phyloP scores from a whole-genome alignment of 805 yeast genomes.

The Candida ovalis region DNA sequence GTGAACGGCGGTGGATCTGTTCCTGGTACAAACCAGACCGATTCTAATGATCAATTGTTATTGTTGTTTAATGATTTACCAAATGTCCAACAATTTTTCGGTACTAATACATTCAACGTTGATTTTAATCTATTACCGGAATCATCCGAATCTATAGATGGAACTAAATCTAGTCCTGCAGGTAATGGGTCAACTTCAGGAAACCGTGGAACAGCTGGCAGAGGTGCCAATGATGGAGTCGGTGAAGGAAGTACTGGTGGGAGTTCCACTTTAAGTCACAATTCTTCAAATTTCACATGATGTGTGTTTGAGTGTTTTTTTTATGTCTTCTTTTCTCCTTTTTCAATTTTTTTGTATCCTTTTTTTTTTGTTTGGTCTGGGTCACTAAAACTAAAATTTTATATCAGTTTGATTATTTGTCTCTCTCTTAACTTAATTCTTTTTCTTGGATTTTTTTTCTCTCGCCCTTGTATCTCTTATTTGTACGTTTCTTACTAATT shows the following conservation, averaged over 20 bases:
- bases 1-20: neutral
- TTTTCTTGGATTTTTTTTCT: too few relatives aligned
- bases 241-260: neutral
- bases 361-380: too few relatives aligned
- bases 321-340: neutral
- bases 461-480: too few relatives aligned
- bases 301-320: neutral
- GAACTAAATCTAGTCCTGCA: neutral
- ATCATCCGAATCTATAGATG: neutral
- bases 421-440: too few relatives aligned
- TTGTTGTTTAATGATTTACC: slow-evolving; percentile 18
- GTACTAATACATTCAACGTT: slow-evolving; percentile 3
- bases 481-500: too few relatives aligned
- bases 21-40: neutral
- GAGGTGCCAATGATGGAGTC: neutral
- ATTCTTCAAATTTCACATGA: neutral
- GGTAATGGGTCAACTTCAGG: neutral
- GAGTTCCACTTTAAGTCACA: slow-evolving; percentile 1
- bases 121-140: slow-evolving; percentile 3
- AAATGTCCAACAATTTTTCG: slow-evolving; percentile 16
- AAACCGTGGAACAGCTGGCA: too few relatives aligned
- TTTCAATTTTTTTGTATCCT: too few relatives aligned
- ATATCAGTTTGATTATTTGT: too few relatives aligned
- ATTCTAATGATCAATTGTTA: slow-evolving; percentile 14
- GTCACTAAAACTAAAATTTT: too few relatives aligned